These are phyloP conservation scores for Pseudocercospora eumusae DNA, from an alignment of 2,329 filamentous ascomycete species.

Conservation along the genomic window DNA sequence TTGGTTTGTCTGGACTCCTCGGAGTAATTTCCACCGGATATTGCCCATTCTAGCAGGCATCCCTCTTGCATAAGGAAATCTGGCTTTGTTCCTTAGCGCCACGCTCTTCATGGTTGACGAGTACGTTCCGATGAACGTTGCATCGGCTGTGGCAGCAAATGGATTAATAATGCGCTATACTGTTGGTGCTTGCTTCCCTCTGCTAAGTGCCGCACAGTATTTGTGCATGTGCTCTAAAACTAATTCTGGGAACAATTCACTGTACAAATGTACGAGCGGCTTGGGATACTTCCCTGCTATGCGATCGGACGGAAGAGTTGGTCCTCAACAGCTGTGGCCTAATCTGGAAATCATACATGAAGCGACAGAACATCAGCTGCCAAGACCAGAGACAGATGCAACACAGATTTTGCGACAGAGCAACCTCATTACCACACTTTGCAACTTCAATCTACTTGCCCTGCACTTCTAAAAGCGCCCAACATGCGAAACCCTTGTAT, in stretches of 20 bases:
- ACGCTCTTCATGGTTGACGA: conserved; percentile 57
- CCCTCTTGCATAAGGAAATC: conserved; percentile 38
- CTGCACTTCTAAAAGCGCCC: neutral
- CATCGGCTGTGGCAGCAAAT: conserved; percentile 62
- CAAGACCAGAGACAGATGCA: neutral
- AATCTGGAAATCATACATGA: neutral
- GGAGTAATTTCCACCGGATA: conserved; percentile 44
- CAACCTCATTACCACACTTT: neutral
- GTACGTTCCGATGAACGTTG: conserved; percentile 56
- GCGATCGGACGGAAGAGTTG: conserved; percentile 29
- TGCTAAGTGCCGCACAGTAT: conserved; percentile 10
- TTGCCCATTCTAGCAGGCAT: conserved; percentile 40
- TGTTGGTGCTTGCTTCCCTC: conserved; percentile 23
- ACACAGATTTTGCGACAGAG: neutral
- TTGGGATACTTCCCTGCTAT: conserved; percentile 47
- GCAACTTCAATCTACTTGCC: neutral
- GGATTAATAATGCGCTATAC: conserved; percentile 47
- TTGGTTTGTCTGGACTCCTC: conserved; percentile 45
- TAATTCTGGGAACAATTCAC: neutral
- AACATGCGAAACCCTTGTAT: neutral
- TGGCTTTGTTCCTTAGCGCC: conserved; percentile 39
- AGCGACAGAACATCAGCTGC: conserved; percentile 4
- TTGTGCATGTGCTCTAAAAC: neutral
- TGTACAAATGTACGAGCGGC: conserved; percentile 40
- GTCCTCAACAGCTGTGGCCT: conserved; percentile 10